Evolutionary conservation across 2,329 filamentous ascomycete species (phyloP), one percentile per base, ranked within the genome.

Genomic region (Hortaea sp.): DNA sequence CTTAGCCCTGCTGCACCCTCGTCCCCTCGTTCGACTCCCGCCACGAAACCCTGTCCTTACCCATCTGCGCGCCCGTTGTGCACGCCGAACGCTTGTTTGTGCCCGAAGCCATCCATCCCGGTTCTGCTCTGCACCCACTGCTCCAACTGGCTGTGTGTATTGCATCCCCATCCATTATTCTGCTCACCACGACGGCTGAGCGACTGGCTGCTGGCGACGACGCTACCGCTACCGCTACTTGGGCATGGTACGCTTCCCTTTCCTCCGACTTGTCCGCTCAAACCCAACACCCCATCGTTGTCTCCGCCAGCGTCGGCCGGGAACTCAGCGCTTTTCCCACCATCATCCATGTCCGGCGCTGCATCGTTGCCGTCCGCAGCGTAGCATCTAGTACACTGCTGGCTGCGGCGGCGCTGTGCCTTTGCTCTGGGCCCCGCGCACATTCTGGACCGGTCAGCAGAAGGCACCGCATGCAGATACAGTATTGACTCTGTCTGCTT

Each of bases 281-380:
- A 41, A n/a, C 29, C 42, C 42, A 34, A 44, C 46, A 27, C 37
- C 43, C 29, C 28, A 10, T n/a, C 27, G 7, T 12, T 38, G 30
- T n/a, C 43, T 10, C 29, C 32, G 38, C 38, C 34, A 34, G 28
- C 30, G 39, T 39, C 39, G 46, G 30, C 46, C 32, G 9, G 9
- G 9, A 9, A 29, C 40, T 46, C 35, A 6, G 27, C 38, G 34
- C 13, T 11, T n/a, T 37, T 40, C 28, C 45, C 43, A 27, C 40
- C 45, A 48, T 45, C 45, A 50, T 48, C 45, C 49, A 42, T 50
- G 45, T 35, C 39, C 45, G 46, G 7, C 30, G 20, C 20, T 46
- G 42, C 48, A 45, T 42, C 29, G 11, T 9, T 29, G 20, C 13
- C 39, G 38, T 30, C 29, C 11, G 37, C 13, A 28, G 41, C 47